Evolutionary conservation across 2,329 filamentous ascomycete species (phyloP).

Genomic region (Colletotrichum tropicale): DNA sequence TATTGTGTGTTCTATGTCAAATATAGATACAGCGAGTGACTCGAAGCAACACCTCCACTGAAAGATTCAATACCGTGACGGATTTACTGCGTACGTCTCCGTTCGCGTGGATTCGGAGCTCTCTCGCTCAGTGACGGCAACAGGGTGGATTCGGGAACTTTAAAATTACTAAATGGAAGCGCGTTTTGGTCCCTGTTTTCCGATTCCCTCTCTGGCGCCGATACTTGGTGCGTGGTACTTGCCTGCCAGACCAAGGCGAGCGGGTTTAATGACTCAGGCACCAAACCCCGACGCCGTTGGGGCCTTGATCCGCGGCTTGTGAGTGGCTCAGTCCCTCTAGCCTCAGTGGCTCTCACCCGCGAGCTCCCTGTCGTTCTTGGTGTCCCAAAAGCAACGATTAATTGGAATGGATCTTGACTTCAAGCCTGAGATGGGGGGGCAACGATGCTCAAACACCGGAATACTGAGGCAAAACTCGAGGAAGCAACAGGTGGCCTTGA

Average conservation of each 20-base stretch:
- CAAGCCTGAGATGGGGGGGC: neutral
- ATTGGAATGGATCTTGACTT: conserved; percentile 15
- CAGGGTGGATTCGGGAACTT: conserved; percentile 22
- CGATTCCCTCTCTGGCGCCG: neutral
- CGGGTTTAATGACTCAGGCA: conserved; percentile 17
- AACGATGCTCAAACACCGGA: neutral
- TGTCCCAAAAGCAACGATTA: neutral
- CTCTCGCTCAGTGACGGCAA: conserved; percentile 3
- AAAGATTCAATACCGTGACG: neutral
- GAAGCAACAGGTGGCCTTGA: neutral
- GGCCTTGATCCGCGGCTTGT: neutral
- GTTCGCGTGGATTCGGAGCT: conserved; percentile 22
- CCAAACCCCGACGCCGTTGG: neutral
- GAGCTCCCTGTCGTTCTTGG: neutral
- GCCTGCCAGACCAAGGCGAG: neutral
- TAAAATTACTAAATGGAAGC: conserved; percentile 12
- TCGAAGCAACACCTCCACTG: neutral
- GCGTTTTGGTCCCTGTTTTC: neutral
- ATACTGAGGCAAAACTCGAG: neutral
- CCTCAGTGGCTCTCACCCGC: conserved; percentile 17
- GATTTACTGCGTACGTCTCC: neutral
- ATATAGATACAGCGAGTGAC: neutral
- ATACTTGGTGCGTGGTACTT: neutral
- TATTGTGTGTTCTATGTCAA: neutral
- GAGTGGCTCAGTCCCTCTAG: conserved; percentile 18